A percentile compares a stretch with the other conserved stretches of the same genome.
Evolutionary conservation across 2,329 filamentous ascomycete species (phyloP).

Genomic region (Cladophialophora immunda): DNA sequence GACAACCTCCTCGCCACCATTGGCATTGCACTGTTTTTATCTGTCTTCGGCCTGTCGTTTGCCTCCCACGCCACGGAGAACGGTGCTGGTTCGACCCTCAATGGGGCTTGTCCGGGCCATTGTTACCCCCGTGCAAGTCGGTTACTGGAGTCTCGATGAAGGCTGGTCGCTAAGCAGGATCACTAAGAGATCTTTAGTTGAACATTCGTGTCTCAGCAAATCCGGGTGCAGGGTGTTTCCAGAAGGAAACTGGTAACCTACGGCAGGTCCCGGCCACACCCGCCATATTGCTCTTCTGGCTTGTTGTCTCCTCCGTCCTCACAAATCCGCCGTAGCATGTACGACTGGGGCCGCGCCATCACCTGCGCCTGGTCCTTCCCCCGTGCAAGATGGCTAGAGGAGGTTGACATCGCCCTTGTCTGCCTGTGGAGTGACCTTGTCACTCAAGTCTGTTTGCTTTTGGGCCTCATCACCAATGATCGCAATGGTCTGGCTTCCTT

Average conservation of each 20-base stretch:
- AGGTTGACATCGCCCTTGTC: slow-evolving; percentile 19
- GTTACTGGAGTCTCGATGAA: slow-evolving; percentile 8
- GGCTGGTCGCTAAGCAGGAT: slow-evolving; percentile 18
- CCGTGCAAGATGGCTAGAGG: slow-evolving; percentile 17
- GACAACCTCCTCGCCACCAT: slow-evolving; percentile 18
- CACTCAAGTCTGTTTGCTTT: slow-evolving; percentile 18
- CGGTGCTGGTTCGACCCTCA: slow-evolving; percentile 1
- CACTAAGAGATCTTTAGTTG: slow-evolving; percentile 17
- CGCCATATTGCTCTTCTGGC: slow-evolving; percentile 14
- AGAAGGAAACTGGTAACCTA: slow-evolving; percentile 12
- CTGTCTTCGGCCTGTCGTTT: slow-evolving; percentile 5
- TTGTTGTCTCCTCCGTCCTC: slow-evolving; percentile 4
- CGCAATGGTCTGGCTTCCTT: slow-evolving; percentile 23
- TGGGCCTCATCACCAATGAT: slow-evolving; percentile 25
- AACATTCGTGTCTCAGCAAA: slow-evolving; percentile 18
- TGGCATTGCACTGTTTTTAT: not conserved
- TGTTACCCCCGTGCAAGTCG: slow-evolving; percentile 11
- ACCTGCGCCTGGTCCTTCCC: slow-evolving; percentile 27
- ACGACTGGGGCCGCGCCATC: slow-evolving; percentile 28
- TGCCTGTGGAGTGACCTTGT: slow-evolving; percentile 33
- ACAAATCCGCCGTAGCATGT: slow-evolving; percentile 15
- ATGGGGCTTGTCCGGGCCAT: slow-evolving; percentile 18
- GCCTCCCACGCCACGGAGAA: slow-evolving; percentile 26
- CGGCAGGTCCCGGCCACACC: slow-evolving; percentile 30
- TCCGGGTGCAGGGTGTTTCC: not conserved